Percentiles rank a stretch among this genome's conserved stretches.
Evolutionary conservation across 1,284 basidiomycete genomes (phyloP).

Genomic region (Ceratobasidium sp.): DNA sequence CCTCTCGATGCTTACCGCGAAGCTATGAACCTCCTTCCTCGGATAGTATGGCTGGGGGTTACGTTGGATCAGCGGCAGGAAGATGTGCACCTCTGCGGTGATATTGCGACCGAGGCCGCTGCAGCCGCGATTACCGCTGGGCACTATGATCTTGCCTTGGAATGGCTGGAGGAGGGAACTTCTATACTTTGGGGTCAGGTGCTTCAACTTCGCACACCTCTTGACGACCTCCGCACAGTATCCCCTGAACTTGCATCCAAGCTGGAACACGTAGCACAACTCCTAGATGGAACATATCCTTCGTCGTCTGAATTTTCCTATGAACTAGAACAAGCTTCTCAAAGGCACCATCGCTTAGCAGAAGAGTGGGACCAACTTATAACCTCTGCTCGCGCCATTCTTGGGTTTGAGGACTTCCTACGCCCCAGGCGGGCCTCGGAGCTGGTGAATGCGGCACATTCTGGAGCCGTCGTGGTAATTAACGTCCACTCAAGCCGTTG

Average conservation of each 20-base stretch:
- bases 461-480: background rate
- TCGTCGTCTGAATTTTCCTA: background rate
- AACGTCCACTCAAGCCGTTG: constrained; percentile 7
- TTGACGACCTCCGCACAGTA: constrained; percentile 46
- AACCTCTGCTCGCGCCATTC: background rate
- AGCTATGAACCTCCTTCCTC: constrained; percentile 37
- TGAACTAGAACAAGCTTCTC: background rate
- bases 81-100: background rate
- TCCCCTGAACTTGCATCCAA: constrained; percentile 45
- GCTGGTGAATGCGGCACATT: background rate
- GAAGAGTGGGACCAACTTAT: background rate
- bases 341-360: constrained; percentile 1
- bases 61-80: constrained; percentile 19
- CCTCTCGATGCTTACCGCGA: background rate
- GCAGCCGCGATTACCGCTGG: constrained; percentile 13
- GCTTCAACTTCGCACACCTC: constrained; percentile 49
- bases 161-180: constrained; percentile 51
- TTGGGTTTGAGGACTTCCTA: constrained; percentile 9
- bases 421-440: background rate
- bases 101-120: background rate
- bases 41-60: constrained; percentile 37
- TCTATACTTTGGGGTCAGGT: constrained; percentile 51
- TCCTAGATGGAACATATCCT: background rate
- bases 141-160: constrained; percentile 46
- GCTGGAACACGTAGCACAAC: background rate